phyloP scores from a whole-genome alignment of 768 basidiomycete species.

The Suillus lakei region DNA sequence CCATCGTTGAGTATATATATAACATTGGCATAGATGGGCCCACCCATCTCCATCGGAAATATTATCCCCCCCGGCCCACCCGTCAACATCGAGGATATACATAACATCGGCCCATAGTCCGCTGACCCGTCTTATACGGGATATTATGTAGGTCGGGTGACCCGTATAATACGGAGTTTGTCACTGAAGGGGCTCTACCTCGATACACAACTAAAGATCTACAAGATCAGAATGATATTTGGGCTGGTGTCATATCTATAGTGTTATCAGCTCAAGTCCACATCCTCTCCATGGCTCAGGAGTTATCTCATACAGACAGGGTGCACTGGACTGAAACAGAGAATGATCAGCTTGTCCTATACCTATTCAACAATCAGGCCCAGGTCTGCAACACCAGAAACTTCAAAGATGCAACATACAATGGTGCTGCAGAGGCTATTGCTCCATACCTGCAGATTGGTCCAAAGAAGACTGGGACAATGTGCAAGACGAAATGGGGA shows the following conservation, averaged over 20 bases:
- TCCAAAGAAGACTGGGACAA: not conserved
- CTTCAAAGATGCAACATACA: not conserved
- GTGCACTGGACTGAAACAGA: not conserved
- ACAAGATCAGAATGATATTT: not conserved
- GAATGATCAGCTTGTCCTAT: not conserved
- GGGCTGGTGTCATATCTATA: not conserved
- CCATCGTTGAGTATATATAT: no score
- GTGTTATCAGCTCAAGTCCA: not conserved
- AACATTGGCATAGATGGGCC: no score
- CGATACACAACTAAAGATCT: not conserved
- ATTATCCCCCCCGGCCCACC: no score
- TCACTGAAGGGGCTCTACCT: no score
- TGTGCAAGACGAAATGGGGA: not conserved
- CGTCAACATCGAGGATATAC: no score
- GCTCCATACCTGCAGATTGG: not conserved
- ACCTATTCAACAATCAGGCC: not conserved
- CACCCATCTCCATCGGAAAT: no score
- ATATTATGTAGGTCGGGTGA: no score
- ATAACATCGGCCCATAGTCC: no score
- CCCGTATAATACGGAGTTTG: no score
- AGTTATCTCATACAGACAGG: not conserved
- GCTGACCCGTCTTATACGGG: no score
- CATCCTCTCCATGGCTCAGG: not conserved
- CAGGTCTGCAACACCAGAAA: not conserved
- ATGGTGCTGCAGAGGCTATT: not conserved